Evolutionary conservation across 2,329 filamentous ascomycete species (phyloP).

Genomic region (Pseudopyricularia cyperi): DNA sequence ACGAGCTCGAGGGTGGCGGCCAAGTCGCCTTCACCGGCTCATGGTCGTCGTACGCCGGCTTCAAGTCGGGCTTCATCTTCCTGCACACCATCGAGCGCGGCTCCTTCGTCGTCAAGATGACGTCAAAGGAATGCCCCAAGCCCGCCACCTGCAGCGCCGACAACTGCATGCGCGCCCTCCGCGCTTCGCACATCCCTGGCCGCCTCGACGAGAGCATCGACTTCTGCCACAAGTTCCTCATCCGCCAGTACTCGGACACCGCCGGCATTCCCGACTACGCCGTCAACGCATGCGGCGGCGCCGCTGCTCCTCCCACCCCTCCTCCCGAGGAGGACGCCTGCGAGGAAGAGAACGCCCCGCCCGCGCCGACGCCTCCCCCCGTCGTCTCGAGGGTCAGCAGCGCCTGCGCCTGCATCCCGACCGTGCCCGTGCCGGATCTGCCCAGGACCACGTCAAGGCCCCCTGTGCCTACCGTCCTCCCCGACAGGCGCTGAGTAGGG

Average conservation of each 20-base stretch:
- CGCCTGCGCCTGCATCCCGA: conserved; percentile 16
- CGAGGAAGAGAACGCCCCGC: neutral
- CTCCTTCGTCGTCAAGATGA: conserved; percentile 3
- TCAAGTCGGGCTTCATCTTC: conserved; percentile 21
- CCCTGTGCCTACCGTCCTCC: neutral
- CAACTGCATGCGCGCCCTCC: neutral
- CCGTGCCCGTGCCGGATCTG: conserved; percentile 4
- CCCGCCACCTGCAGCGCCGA: neutral
- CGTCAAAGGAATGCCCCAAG: neutral
- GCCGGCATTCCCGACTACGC: neutral
- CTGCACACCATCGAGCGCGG: conserved; percentile 35
- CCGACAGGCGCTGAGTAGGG: neutral
- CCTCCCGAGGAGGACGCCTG: neutral
- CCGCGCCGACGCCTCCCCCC: neutral
- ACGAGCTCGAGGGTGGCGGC: conserved; percentile 20
- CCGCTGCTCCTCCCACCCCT: neutral
- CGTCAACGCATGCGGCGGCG: neutral
- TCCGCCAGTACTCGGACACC: neutral
- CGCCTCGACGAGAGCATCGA: conserved; percentile 1
- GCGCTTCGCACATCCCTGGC: neutral
- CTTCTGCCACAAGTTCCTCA: neutral
- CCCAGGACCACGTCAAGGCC: neutral
- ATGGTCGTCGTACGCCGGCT: conserved; percentile 31
- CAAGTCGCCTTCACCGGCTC: conserved; percentile 23
- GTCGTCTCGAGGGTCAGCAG: conserved; percentile 11